Percentiles rank a stretch among this genome's conserved stretches.
Evolutionary conservation across 164 flowering plant genomes (phyloP).

Genomic region (Houttuynia cordata): DNA sequence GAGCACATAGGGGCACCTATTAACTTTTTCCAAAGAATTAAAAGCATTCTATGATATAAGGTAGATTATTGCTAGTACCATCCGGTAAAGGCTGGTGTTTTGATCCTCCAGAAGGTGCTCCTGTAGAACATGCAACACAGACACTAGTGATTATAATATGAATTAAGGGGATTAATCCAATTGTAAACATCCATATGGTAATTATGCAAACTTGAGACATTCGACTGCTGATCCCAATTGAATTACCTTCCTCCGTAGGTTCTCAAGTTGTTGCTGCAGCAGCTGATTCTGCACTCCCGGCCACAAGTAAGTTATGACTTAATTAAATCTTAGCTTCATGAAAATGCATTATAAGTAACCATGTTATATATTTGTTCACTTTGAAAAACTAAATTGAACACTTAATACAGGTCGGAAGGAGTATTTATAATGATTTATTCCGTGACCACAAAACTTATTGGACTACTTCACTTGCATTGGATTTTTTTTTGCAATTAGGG

Average conservation of each 20-base stretch:
- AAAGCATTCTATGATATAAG: background rate
- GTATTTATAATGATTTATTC: too few species aligned
- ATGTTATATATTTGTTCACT: too few species aligned
- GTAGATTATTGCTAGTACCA: conserved; percentile 8
- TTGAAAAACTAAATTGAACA: too few species aligned
- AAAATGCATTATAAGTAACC: too few species aligned
- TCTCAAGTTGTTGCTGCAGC: conserved; percentile 34
- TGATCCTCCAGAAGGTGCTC: conserved; percentile 32
- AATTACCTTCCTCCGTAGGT: conserved; percentile 31
- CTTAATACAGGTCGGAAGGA: too few species aligned
- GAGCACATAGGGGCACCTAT: too few species aligned
- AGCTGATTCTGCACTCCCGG: conserved; percentile 22
- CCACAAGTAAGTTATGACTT: background rate
- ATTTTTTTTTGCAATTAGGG: too few species aligned
- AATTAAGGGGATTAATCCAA: background rate
- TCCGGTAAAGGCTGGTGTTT: conserved; percentile 19
- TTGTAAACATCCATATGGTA: too few species aligned
- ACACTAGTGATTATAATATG: background rate
- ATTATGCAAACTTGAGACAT: background rate
- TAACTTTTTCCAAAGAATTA: too few species aligned
- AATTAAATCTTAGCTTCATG: background rate
- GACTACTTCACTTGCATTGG: too few species aligned
- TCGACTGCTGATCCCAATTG: background rate
- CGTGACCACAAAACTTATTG: too few species aligned
- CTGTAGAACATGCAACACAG: conserved; percentile 8